Percentiles rank a stretch among this genome's conserved stretches.
These are phyloP conservation scores for Tulasnella calospora DNA, from an alignment of 768 basidiomycete species.

Conservation along the genomic window DNA sequence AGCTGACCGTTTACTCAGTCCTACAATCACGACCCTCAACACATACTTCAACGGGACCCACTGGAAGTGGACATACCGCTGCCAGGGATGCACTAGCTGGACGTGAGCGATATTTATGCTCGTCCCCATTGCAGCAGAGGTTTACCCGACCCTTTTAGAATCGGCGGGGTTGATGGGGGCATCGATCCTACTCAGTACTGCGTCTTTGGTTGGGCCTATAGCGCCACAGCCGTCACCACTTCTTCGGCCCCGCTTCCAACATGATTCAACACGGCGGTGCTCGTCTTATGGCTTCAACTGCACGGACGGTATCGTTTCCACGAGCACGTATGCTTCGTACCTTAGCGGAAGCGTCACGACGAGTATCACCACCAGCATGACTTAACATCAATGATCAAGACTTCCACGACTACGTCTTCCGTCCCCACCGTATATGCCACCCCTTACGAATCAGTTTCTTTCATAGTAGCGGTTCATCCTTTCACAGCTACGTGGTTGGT, in stretches of 20 bases:
- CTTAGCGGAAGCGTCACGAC: neutral
- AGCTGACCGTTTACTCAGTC: conserved; percentile 47
- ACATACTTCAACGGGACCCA: conserved; percentile 54
- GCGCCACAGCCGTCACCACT: conserved; percentile 39
- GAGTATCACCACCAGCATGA: conserved; percentile 27
- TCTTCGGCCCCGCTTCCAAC: conserved; percentile 44
- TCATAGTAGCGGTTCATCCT: neutral
- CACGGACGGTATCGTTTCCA: neutral
- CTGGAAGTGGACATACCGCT: conserved; percentile 64
- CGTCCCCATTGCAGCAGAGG: neutral
- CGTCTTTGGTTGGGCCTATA: conserved; percentile 41
- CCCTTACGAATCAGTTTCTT: conserved; percentile 26
- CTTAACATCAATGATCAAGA: conserved; percentile 35
- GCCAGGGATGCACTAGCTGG: conserved; percentile 55
- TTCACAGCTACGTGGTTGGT: conserved; percentile 38
- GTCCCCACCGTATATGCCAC: conserved; percentile 28
- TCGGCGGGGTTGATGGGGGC: neutral
- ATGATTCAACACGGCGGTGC: conserved; percentile 15
- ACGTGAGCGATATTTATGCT: conserved; percentile 12
- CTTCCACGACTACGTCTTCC: conserved; percentile 48
- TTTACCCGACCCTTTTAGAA: neutral
- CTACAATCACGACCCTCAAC: conserved; percentile 49
- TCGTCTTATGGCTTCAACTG: conserved; percentile 7
- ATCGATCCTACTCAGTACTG: neutral
- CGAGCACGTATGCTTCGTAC: neutral